Percentiles rank a stretch among this genome's conserved stretches.
phyloP scores from a whole-genome alignment of 257 asterid species.

The Paulownia fortunei region DNA sequence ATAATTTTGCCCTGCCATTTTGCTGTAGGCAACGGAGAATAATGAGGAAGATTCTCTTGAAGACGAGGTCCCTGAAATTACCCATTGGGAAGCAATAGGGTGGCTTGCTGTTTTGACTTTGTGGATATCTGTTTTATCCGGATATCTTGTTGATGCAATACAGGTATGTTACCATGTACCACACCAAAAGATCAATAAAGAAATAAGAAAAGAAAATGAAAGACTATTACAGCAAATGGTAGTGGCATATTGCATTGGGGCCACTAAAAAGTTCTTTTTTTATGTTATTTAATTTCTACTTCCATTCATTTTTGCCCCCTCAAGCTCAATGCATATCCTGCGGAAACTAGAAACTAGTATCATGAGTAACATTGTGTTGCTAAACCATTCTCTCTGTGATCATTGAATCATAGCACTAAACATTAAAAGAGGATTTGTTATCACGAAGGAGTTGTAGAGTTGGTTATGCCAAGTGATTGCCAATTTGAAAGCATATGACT shows the following conservation, averaged over 20 bases:
- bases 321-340: background rate
- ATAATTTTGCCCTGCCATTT: conserved; percentile 20
- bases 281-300: background rate
- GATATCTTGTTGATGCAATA: conserved; percentile 93
- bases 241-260: background rate
- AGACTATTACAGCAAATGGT: background rate
- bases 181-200: background rate
- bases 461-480: background rate
- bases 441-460: background rate
- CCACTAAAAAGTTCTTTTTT: background rate
- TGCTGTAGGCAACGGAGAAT: conserved; percentile 57
- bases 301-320: background rate
- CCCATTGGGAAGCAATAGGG: conserved; percentile 84
- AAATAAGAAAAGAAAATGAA: background rate
- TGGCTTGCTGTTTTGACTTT: conserved; percentile 91
- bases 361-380: background rate
- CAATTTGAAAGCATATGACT: background rate
- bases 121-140: conserved; percentile 93
- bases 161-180: conserved; percentile 51
- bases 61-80: conserved; percentile 79
- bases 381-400: background rate
- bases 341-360: background rate
- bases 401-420: background rate
- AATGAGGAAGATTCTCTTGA: conserved; percentile 57
- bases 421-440: background rate